Conservation (phyloP, 2,329 filamentous ascomycete genomes). For the Penicillium aurantiogriseum region DNA sequence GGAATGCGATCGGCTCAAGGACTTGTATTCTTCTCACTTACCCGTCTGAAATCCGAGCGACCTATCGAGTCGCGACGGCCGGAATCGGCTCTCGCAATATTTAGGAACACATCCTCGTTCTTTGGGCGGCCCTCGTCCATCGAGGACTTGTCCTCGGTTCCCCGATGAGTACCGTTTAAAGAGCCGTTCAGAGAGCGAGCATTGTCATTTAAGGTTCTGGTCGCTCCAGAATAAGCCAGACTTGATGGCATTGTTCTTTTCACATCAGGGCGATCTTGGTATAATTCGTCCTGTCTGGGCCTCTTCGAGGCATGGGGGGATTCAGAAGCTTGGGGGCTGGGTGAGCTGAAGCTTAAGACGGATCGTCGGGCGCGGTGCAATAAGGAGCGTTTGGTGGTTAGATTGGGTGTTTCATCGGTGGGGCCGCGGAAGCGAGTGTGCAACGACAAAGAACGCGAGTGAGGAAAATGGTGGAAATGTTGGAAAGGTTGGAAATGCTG, state of each 20-base stretch:
- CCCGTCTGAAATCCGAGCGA: conserved; percentile 40
- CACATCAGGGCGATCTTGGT: conserved; percentile 29
- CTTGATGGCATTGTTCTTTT: conserved; percentile 37
- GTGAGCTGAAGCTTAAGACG: conserved; percentile 25
- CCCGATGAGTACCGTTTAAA: conserved; percentile 17
- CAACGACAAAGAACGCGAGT: conserved; percentile 17
- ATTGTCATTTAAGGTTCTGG: conserved; percentile 29
- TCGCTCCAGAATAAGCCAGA: conserved; percentile 29
- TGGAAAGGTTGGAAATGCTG: not conserved
- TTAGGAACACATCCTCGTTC: conserved; percentile 48
- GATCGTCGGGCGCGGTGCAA: conserved; percentile 36
- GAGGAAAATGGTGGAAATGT: not conserved
- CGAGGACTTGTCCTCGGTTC: conserved; percentile 31
- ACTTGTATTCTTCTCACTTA: conserved; percentile 26
- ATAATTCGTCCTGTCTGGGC: conserved; percentile 23
- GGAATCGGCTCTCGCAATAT: conserved; percentile 46
- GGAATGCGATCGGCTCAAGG: conserved; percentile 8
- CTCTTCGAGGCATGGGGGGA: conserved; percentile 32
- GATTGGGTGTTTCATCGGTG: conserved; percentile 45
- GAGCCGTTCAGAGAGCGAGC: conserved; percentile 25
- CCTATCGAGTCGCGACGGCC: conserved; percentile 38
- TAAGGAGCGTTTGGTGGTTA: conserved; percentile 45
- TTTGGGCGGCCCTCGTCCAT: conserved; percentile 40
- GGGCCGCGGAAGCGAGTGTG: conserved; percentile 25
- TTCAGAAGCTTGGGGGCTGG: conserved; percentile 24